These are phyloP conservation scores for Paxillus ammoniavirescens DNA, from an alignment of 768 basidiomycete species.

Conservation along the genomic window DNA sequence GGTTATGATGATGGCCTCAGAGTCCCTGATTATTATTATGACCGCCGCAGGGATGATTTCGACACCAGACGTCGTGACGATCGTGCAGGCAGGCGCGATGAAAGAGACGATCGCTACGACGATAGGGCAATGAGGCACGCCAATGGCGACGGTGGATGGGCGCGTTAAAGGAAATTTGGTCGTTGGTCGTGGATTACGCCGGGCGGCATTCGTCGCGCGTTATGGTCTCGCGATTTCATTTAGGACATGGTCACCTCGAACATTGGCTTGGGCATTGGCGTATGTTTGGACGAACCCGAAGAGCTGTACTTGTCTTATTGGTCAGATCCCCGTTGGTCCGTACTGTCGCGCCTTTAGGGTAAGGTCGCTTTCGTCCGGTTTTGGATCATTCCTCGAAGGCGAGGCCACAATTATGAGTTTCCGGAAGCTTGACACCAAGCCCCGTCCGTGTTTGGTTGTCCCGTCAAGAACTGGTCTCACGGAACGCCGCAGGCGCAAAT, in stretches of 20 bases:
- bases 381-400: conserved; percentile 18
- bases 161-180: conserved; percentile 55
- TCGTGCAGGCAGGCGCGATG: conserved; percentile 72
- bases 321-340: conserved; percentile 37
- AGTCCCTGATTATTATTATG: conserved; percentile 84
- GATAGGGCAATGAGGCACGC: conserved; percentile 70
- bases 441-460: conserved; percentile 6
- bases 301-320: conserved; percentile 37
- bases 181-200: conserved; percentile 35
- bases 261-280: conserved; percentile 37
- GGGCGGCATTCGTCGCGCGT: conserved; percentile 27
- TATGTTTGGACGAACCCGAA: conserved; percentile 35
- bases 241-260: conserved; percentile 46
- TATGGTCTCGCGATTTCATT: conserved; percentile 44
- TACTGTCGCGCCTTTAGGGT: conserved; percentile 32
- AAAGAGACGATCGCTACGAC: conserved; percentile 79
- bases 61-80: conserved; percentile 62
- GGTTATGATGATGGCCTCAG: conserved; percentile 77
- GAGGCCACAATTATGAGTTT: conserved; percentile 22
- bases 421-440: not conserved
- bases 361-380: conserved; percentile 26
- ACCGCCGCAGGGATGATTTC: conserved; percentile 79
- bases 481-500: conserved; percentile 6
- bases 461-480: conserved; percentile 12
- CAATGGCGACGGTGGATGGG: conserved; percentile 79